Evolutionary conservation across 306 rosid species (phyloP), one percentile per base, ranked within the genome.

Genomic region (Luffa acutangula): DNA sequence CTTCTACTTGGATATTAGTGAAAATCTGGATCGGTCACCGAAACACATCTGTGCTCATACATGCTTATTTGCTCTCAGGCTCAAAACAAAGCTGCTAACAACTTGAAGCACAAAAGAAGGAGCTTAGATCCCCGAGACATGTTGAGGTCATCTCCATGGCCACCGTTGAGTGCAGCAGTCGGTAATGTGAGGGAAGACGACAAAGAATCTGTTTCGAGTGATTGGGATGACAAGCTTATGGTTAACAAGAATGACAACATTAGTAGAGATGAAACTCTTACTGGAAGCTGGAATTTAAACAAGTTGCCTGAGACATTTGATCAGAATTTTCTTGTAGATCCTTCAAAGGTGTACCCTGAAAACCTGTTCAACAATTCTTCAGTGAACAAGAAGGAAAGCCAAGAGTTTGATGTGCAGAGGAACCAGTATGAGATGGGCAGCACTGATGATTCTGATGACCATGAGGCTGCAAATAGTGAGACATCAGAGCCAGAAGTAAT

Each of bases 111-210:
- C 31, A 96, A 88, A 87, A 81, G 93, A 62, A 79, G 88, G 78
- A 96, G 94, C 87, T 85, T 91, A 65, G 98, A 96, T 83, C 86
- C 78, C 36, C 92, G 89, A 18, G 98, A 96, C 56, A 84, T 93
- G 85, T 73, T 78, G 39, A 36, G 14, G 45, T 87, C 93, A 76
- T 57, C 84, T 49, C 75, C 85, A 7, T 89, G 98, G 98, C 83
- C 87, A 79, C 76, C 73, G 9, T 67, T 58, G 71, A 65, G 76
- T 6, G 60, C 75, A 0, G 66, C 80, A 9, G 54, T 53, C 15
- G 59, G 7, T 31, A 86, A 51, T 18, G 78, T 80, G 58, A 90
- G 87, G 80, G 96, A 88, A 33, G 91, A 92, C 6, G 94, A 88
- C 49, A 88, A 85, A 82, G 92, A 84, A 48, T 89, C 90, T 5